Percentiles rank a stretch among this genome's conserved stretches.
Evolutionary conservation across 208 protist species (phyloP).

Genomic region (Vickermania spadyakhi): DNA sequence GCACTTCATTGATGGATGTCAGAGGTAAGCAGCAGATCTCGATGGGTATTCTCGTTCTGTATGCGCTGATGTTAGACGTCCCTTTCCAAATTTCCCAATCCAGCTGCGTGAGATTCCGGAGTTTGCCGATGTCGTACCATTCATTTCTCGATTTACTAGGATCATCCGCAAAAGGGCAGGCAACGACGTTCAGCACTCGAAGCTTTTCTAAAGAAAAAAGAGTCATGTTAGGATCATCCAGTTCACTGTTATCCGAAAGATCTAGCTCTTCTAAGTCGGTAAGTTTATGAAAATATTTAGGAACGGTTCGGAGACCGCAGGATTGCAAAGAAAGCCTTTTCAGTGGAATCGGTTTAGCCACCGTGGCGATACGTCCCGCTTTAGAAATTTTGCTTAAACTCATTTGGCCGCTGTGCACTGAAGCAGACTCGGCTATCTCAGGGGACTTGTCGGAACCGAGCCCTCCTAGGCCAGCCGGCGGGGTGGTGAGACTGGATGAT

Average conservation of each 20-base stretch:
- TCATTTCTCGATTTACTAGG: constrained; percentile 48
- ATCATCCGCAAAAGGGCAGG: constrained; percentile 76
- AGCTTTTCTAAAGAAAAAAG: constrained; percentile 75
- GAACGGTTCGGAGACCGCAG: constrained; percentile 63
- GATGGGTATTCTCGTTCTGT: constrained; percentile 76
- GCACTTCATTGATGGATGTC: constrained; percentile 51
- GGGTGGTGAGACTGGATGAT: constrained; percentile 7
- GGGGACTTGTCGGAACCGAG: background rate
- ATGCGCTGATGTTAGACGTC: constrained; percentile 67
- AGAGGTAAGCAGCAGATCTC: constrained; percentile 71
- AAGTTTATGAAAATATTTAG: constrained; percentile 86
- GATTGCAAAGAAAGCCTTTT: constrained; percentile 52
- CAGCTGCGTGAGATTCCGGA: constrained; percentile 53
- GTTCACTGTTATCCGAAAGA: constrained; percentile 69
- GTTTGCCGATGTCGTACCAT: constrained; percentile 83
- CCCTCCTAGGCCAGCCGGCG: background rate
- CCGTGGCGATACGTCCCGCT: constrained; percentile 42
- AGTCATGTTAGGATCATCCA: constrained; percentile 82
- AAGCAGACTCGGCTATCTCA: background rate
- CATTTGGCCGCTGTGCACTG: constrained; percentile 16
- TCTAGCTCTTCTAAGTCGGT: constrained; percentile 71
- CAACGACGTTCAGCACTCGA: constrained; percentile 64
- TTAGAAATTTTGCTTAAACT: constrained; percentile 70
- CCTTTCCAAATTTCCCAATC: constrained; percentile 77
- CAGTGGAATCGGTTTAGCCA: constrained; percentile 57